Base-by-base conservation (phyloP, 768 basidiomycete genomes). In the Exidia glandulosa region DNA sequence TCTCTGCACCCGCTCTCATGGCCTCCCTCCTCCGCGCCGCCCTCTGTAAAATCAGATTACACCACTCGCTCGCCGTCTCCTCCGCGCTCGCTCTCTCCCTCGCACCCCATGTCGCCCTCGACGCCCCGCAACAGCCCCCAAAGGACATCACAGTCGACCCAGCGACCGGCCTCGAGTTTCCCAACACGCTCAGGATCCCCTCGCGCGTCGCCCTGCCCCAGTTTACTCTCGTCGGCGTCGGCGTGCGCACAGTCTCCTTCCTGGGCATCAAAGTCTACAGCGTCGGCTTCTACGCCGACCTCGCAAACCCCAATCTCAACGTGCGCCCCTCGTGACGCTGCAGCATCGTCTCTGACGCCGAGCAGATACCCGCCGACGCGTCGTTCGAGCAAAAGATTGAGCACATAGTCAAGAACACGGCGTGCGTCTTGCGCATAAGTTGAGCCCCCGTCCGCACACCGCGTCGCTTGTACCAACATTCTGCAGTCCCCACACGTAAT, bases 181-280 rank as follows among this genome's bases (percentile, higher is more conserved):
- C 90, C 2, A 84, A 76, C 48, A 77, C 77, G 3, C 74, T 92
- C 27, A 77, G 68, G 19, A 77, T 89, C 25, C 83, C 85, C 23
- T 81, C 87, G 32, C 87, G 83, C 65, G 71, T 81, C 16, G 79
- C 81, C 10, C 71, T 82, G 5, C 82, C 87, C 9, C 72, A 79
- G 2, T 81, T 90, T 65, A 79, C 83, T 12, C 79, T 95, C 4
- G 73, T 96, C 23, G 94, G 94, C 5, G 74, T 91, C 1, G 94
- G 94, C 27, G 90, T 93, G 37, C 78, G 94, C 56, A 90, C 86
- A 0, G 92, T 96, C 32, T 92, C 91, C 14, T 93, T 96, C 72
- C 76, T 95, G 37, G 79, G 85, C 6, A 81, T 96, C 63, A 84
- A 90, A 68, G 93, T 95, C 16, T 96, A 96, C 72, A 88, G 87